phyloP scores from a whole-genome alignment of 768 basidiomycete species.

The Tylopilus rubrobrunneus region DNA sequence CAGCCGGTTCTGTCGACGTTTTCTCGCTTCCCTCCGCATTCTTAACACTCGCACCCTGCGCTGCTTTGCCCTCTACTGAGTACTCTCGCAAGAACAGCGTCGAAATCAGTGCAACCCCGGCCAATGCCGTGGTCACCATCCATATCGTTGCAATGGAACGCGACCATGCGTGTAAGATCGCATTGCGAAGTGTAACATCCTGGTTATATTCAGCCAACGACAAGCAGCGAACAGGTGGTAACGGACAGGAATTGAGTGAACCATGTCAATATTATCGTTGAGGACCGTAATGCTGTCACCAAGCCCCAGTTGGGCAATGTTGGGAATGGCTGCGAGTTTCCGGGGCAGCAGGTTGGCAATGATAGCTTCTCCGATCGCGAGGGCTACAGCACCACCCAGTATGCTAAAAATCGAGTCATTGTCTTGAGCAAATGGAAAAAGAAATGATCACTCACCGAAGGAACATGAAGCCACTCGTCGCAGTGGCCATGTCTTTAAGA shows the following conservation, averaged over 20 bases:
- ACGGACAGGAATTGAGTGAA: conserved; percentile 30
- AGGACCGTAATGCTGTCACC: conserved; percentile 40
- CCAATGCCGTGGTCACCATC: conserved; percentile 58
- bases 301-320: conserved; percentile 16
- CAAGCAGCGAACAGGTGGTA: background rate
- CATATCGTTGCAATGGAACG: conserved; percentile 60
- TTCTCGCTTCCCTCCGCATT: background rate
- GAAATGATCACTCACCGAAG: conserved; percentile 42
- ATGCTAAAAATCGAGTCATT: conserved; percentile 35
- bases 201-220: conserved; percentile 16
- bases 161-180: conserved; percentile 59
- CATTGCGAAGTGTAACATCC: conserved; percentile 46
- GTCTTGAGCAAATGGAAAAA: background rate
- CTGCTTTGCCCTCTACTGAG: conserved; percentile 48
- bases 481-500: conserved; percentile 81
- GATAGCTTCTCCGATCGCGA: conserved; percentile 69
- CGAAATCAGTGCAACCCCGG: conserved; percentile 48
- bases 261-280: conserved; percentile 40
- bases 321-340: conserved; percentile 33
- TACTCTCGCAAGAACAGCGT: conserved; percentile 56
- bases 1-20: background rate
- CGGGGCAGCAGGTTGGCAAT: conserved; percentile 49
- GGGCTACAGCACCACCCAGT: conserved; percentile 69
- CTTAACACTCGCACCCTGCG: conserved; percentile 11
- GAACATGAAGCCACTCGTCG: conserved; percentile 65